Conservation (phyloP, 164 flowering plant species). For the Liriodendron chinense region DNA sequence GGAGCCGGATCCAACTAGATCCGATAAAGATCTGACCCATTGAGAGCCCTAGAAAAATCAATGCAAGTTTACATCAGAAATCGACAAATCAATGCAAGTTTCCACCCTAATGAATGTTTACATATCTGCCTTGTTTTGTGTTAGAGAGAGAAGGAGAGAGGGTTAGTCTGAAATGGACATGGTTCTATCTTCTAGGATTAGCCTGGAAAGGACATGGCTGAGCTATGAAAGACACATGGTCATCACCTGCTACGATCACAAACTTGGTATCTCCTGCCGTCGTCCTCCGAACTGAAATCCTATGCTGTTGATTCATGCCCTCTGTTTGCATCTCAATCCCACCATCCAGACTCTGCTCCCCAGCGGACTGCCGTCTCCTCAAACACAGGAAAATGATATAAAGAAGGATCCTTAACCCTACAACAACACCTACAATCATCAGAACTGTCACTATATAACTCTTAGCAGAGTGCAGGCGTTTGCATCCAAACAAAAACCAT, state of each 20-base stretch:
- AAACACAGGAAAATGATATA: constrained; percentile 12
- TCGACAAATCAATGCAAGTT: no score
- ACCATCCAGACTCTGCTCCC: not conserved
- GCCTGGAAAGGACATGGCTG: constrained; percentile 11
- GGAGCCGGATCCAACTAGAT: no score
- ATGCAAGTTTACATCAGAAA: no score
- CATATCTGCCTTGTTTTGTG: no score
- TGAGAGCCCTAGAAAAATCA: no score
- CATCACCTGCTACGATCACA: constrained; percentile 16
- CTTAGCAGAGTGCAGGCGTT: constrained; percentile 18
- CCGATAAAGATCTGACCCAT: no score
- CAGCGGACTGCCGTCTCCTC: not conserved
- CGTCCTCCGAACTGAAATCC: not conserved
- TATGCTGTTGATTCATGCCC: not conserved
- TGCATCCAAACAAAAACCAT: constrained; percentile 25
- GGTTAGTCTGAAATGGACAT: not conserved
- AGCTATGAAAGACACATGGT: constrained; percentile 19
- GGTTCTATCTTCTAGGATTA: not conserved
- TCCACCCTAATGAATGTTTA: no score
- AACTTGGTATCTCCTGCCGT: constrained; percentile 10
- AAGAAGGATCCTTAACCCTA: constrained; percentile 25
- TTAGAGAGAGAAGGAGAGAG: constrained; percentile 10
- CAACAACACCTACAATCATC: constrained; percentile 24
- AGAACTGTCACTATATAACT: constrained; percentile 25
- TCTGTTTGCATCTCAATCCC: constrained; percentile 14